Percentiles rank a stretch among this genome's conserved stretches.
Evolutionary conservation across 2,329 filamentous ascomycete genomes (phyloP).

Genomic region (Stylonectria norvegica): DNA sequence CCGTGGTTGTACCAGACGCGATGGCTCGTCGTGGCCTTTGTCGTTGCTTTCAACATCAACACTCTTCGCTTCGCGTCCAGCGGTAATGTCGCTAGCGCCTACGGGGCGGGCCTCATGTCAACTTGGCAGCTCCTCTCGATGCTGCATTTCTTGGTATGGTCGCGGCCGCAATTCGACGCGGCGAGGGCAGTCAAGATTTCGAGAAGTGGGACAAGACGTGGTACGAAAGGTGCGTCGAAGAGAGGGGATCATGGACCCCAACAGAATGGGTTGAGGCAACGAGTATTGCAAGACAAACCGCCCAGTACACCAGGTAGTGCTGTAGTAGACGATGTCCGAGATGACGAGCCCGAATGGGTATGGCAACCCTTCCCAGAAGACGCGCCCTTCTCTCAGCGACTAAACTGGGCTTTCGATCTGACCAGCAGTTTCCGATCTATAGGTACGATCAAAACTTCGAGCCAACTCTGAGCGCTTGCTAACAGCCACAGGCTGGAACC

Average conservation of each 20-base stretch:
- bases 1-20: conserved; percentile 48
- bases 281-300: conserved; percentile 10
- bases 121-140: conserved; percentile 51
- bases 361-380: conserved; percentile 59
- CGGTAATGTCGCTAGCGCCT: conserved; percentile 48
- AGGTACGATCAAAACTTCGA: conserved; percentile 45
- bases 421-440: conserved; percentile 51
- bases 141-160: conserved; percentile 51
- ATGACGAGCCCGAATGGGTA: conserved; percentile 46
- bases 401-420: conserved; percentile 57
- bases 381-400: conserved; percentile 45
- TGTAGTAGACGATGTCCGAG: background rate
- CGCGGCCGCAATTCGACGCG: conserved; percentile 53
- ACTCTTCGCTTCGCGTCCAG: conserved; percentile 45
- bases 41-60: conserved; percentile 43
- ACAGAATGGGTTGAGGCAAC: conserved; percentile 15
- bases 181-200: conserved; percentile 45
- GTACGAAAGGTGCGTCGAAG: background rate
- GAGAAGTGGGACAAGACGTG: conserved; percentile 6
- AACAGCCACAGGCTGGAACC: conserved; percentile 51
- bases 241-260: background rate
- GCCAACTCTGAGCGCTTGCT: background rate
- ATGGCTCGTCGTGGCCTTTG: conserved; percentile 47
- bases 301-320: background rate
- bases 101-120: conserved; percentile 47